Percentiles rank a stretch among this genome's conserved stretches.
These are phyloP conservation scores for Penicillium turbatum DNA, from an alignment of 495 filamentous ascomycete genomes.

Conservation along the genomic window DNA sequence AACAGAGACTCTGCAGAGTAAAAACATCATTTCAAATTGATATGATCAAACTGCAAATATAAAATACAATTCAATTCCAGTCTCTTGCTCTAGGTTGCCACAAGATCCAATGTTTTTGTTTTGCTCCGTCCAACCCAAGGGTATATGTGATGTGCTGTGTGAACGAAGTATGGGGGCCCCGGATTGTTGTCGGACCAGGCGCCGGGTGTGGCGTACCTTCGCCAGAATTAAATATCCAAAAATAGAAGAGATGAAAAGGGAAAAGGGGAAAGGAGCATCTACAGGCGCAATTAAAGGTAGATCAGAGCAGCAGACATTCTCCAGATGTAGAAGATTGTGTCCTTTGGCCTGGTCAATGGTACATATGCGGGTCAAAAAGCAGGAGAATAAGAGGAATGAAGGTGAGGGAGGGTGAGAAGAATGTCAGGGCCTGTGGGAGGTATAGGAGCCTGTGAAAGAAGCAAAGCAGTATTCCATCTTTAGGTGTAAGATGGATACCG, in stretches of 20 bases:
- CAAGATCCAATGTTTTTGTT: conserved; percentile 16
- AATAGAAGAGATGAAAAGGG: conserved; percentile 11
- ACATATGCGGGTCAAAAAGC: conserved; percentile 7
- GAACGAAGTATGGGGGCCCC: conserved; percentile 17
- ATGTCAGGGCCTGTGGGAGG: neutral
- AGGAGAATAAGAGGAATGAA: neutral
- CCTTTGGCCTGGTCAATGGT: neutral
- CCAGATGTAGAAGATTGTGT: conserved; percentile 2
- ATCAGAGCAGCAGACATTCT: neutral
- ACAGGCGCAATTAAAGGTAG: conserved; percentile 13
- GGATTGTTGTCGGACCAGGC: conserved; percentile 5
- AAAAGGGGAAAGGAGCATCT: conserved; percentile 15
- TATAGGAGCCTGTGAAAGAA: neutral
- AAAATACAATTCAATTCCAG: conserved; percentile 22
- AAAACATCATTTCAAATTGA: conserved; percentile 3
- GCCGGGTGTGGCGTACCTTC: conserved; percentile 1
- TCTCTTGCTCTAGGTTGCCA: conserved; percentile 21
- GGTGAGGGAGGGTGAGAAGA: neutral
- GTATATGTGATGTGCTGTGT: conserved; percentile 35
- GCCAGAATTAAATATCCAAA: conserved; percentile 20
- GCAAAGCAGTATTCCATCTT: neutral
- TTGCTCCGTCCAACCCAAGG: conserved; percentile 28
- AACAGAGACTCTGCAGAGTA: neutral
- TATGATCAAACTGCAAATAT: conserved; percentile 16
- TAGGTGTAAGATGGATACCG: conserved; percentile 14